Percentiles rank a stretch among this genome's conserved stretches.
These are phyloP conservation scores for Aspergillus affinis DNA, from an alignment of 495 filamentous ascomycete genomes.

Conservation along the genomic window DNA sequence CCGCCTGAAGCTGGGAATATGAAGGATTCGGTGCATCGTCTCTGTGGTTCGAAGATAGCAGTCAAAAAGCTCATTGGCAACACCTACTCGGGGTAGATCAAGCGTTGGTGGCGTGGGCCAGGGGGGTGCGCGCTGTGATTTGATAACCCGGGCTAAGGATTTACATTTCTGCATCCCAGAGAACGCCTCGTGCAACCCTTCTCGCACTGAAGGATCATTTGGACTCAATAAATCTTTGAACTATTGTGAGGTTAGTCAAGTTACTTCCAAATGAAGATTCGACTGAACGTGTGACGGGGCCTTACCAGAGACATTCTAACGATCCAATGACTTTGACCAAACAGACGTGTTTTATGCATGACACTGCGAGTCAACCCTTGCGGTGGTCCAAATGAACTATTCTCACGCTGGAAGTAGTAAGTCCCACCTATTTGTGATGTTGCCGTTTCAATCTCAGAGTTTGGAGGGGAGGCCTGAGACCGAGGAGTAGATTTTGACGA, in stretches of 20 bases:
- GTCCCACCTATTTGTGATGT: constrained; percentile 25
- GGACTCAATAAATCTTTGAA: constrained; percentile 39
- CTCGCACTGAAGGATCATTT: constrained; percentile 36
- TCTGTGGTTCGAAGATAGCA: constrained; percentile 47
- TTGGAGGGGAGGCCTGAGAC: constrained; percentile 16
- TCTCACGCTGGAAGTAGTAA: constrained; percentile 31
- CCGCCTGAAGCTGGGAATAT: constrained; percentile 55
- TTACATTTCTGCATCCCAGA: constrained; percentile 46
- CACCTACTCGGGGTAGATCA: constrained; percentile 43
- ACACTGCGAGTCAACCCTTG: constrained; percentile 37
- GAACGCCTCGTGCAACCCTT: constrained; percentile 36
- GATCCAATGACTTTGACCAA: constrained; percentile 60
- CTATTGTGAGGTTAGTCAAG: constrained; percentile 15
- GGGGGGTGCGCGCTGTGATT: constrained; percentile 34
- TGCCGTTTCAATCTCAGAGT: constrained; percentile 29
- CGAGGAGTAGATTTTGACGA: neutral
- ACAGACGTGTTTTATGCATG: constrained; percentile 52
- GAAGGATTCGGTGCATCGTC: constrained; percentile 53
- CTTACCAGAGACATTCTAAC: constrained; percentile 41
- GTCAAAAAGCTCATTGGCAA: constrained; percentile 40
- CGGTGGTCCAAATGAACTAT: constrained; percentile 15
- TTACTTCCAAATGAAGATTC: too few species aligned
- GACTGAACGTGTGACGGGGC: constrained; percentile 14
- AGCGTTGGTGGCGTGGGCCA: constrained; percentile 38
- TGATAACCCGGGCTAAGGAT: constrained; percentile 44